A percentile compares a stretch with the other conserved stretches of the same genome.
These are phyloP conservation scores for Lactarius psammicola DNA, from an alignment of 768 basidiomycete species.

Conservation along the genomic window DNA sequence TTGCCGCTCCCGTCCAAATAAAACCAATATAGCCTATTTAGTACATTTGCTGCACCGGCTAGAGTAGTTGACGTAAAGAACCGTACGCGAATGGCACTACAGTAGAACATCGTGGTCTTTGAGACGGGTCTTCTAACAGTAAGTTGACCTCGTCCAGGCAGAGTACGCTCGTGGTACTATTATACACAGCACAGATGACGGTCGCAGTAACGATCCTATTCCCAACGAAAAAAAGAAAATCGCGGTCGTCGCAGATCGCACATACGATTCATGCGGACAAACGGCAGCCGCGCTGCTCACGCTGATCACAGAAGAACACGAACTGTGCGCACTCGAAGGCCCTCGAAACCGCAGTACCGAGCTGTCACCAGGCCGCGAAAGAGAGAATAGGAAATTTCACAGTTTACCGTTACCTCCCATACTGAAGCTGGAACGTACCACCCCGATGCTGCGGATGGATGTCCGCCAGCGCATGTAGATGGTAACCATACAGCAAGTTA, in stretches of 20 bases:
- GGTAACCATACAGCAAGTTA: too few relatives aligned
- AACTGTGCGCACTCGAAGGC: background rate
- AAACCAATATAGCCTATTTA: background rate
- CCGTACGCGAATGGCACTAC: background rate
- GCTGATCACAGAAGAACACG: background rate
- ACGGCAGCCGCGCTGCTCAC: background rate
- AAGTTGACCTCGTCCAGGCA: background rate
- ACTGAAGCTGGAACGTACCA: too few relatives aligned
- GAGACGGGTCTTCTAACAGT: too few relatives aligned
- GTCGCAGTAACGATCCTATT: background rate
- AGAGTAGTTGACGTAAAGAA: background rate
- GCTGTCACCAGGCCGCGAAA: too few relatives aligned
- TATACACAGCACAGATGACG: background rate
- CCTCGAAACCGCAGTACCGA: background rate
- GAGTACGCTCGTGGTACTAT: background rate
- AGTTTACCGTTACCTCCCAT: too few relatives aligned
- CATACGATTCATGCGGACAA: background rate
- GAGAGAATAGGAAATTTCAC: too few relatives aligned
- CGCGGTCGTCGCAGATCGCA: background rate
- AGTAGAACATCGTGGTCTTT: background rate
- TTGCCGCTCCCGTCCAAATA: background rate
- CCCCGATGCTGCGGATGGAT: too few relatives aligned
- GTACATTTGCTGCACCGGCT: background rate
- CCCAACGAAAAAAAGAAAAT: background rate
- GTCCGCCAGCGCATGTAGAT: too few relatives aligned